Base-by-base conservation (phyloP, 139 green algal species). In the Chlorella sorokiniana region DNA sequence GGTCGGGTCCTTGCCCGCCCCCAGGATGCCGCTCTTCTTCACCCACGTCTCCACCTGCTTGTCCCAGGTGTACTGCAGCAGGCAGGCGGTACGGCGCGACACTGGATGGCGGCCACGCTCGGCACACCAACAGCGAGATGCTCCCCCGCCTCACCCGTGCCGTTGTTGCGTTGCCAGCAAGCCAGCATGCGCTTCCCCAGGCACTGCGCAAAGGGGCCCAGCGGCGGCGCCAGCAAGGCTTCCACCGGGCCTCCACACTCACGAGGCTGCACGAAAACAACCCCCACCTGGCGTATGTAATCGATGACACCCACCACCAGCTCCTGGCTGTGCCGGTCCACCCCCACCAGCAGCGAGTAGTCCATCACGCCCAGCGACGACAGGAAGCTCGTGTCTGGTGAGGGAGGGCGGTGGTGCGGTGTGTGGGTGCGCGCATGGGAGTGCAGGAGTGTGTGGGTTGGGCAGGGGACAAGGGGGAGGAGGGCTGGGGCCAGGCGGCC, bases 1-100 rank as follows among this genome's bases (percentile, higher is more conserved):
- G 37, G 96, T 99, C 10, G 96, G 96, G 85, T 96, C 92, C 82
- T 94, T 89, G 41, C 85, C 81, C 20, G 86, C 88, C 2, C 95
- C 96, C 83, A 99, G 86, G 31, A 98, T 92, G 41, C 93, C 96
- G 62, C 75, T 92, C 29, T 88, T 89, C 91, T 99, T 99, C n/a
- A 99, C 94, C 94, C 94, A 98, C 38, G 90, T 97, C 88, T 99
- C 96, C 37, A 99, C 86, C 83, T 97, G 92, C 89, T 99, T 99
- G 89, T 99, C 96, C 94, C 93, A 98, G 11, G 96, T 99, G 86
- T 98, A 99, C 89, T 96, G 91, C 76, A 86, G 23, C 16, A 4
- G 27, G 44, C 22, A 56, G 16, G 48, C 11, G 48, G 48, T 16
- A 56, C n/a, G n/a, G n/a, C n/a, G n/a, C n/a, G n/a, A n/a, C n/a